A percentile compares a stretch with the other conserved stretches of the same genome.
phyloP scores from a whole-genome alignment of 177 flowering plant species.

The Vitis hybrid region DNA sequence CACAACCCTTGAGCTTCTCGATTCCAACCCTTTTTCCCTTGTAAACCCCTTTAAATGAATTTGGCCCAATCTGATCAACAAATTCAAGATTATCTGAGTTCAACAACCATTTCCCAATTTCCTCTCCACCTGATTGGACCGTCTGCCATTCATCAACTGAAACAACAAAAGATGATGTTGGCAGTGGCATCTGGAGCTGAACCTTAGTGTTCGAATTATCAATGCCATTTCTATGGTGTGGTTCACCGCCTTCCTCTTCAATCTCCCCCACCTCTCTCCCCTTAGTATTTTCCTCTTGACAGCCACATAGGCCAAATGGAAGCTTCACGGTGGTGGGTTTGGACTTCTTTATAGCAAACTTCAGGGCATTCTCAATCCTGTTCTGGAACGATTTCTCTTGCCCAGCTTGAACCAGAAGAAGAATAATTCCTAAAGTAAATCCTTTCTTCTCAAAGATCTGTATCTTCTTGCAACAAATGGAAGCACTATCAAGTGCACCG shows the following conservation, averaged over 20 bases:
- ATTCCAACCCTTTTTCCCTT: conserved; percentile 73
- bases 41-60: conserved; percentile 73
- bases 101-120: conserved; percentile 74
- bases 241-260: conserved; percentile 51
- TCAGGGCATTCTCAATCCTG: conserved; percentile 67
- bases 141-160: conserved; percentile 96
- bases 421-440: conserved; percentile 68
- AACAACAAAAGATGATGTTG: conserved; percentile 48
- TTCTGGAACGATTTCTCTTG: conserved; percentile 62
- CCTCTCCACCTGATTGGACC: conserved; percentile 62
- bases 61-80: conserved; percentile 64
- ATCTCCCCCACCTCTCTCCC: conserved; percentile 51
- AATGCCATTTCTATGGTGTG: conserved; percentile 32
- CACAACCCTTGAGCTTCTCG: conserved; percentile 88
- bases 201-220: conserved; percentile 38
- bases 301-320: conserved; percentile 92
- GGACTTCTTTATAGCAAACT: conserved; percentile 63
- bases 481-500: conserved; percentile 63
- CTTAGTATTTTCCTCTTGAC: conserved; percentile 69
- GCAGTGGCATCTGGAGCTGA: conserved; percentile 58
- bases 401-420: conserved; percentile 59
- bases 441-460: conserved; percentile 94
- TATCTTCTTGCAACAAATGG: conserved; percentile 83
- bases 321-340: conserved; percentile 65
- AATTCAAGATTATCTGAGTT: conserved; percentile 74